Evolutionary conservation across 2,329 filamentous ascomycete species (phyloP), one percentile per base, ranked within the genome.

Genomic region (Apiospora saccharicola): DNA sequence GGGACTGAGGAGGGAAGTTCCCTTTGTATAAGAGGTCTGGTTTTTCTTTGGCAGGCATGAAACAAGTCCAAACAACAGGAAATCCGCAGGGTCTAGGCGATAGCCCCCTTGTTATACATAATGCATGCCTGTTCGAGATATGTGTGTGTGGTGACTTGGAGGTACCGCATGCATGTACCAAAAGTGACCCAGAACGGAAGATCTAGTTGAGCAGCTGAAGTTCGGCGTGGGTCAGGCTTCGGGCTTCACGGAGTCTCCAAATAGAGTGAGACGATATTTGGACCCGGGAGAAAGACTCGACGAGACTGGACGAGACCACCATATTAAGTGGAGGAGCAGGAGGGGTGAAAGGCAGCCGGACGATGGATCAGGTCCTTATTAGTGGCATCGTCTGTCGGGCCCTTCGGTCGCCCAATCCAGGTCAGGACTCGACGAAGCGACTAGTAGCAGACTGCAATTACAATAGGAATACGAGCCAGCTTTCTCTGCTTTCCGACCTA

Each of bases 71-170:
- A 64, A 64, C 57, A 64, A 64, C 34, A 41, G 34, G 30, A 12
- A 64, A 64, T 41, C 34, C 30, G 51, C 16, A 34, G 57, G 34
- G 57, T 64, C 34, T 64, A 41, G 34, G 57, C 22, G 57, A 37
- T 19, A 64, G 57, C 19, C 57, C 57, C 57, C 30, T 64, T 64
- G 57, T 64, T 64, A 64, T 64, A 64, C 57, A 64, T 64, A 34
- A 64, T 64, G 57, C 57, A 64, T 41, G 57, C 57, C 34, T 64
- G 57, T 64, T 64, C 34, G 57, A 64, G 57, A 64, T 41, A 19
- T 64, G 22, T n/a, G 57, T 41, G 57, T 41, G 34, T 41, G 30
- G 16, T 22, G 16, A 61, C 16, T 30, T 24, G 30, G 51, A 53
- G 5, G 53, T 22, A 61, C 53, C 8, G 53, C 30, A 10, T 41